Base-by-base conservation (phyloP, 2,329 filamentous ascomycete genomes). In the Fusarium euwallaceae region DNA sequence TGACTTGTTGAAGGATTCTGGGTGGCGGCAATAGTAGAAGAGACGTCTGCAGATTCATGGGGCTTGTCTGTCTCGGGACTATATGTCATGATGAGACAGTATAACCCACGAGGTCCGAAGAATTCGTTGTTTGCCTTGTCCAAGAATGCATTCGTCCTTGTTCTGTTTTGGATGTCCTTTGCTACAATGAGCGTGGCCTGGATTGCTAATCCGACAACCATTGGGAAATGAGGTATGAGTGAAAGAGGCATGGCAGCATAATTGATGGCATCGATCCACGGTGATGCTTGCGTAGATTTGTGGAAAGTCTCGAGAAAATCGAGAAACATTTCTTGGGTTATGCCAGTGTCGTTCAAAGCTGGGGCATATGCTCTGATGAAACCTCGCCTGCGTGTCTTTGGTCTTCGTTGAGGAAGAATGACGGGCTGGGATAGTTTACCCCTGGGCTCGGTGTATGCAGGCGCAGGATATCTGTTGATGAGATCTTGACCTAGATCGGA, bases 311-410 rank as follows among this genome's bases (percentile, higher is more conserved):
- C 53, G 1, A 74, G 64, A 32, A 74, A 73, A 1, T 72, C 72
- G 6, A 73, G 67, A 24, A 73, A 74, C 72, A 70, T 70, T 24
- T 71, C 70, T 39, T 74, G 67, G 9, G 64, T 27, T 56, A 74
- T 72, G 34, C 34, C 61, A 51, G 56, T 59, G 22, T 51, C 56
- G 8, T 72, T 37, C 17, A 74, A 60, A 24, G 36, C 60, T 2
- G 70, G 72, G 6, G 72, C 70, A 12, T 74, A 74, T 20, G 72
- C 72, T 17, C 53, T 59, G 27, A 71, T 66, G 48, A 74, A 74
- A 2, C 70, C 72, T 29, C 70, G 67, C 9, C 64, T 48, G 24
- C 67, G 61, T 36, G 48, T 70, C 41, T 69, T 72, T n/a, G 72
- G 72, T 41, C 72, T 51, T 6, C 71, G 58, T 32, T 74, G 72